Evolutionary conservation across 495 filamentous ascomycete genomes (phyloP).

Genomic region (Podospora australis): DNA sequence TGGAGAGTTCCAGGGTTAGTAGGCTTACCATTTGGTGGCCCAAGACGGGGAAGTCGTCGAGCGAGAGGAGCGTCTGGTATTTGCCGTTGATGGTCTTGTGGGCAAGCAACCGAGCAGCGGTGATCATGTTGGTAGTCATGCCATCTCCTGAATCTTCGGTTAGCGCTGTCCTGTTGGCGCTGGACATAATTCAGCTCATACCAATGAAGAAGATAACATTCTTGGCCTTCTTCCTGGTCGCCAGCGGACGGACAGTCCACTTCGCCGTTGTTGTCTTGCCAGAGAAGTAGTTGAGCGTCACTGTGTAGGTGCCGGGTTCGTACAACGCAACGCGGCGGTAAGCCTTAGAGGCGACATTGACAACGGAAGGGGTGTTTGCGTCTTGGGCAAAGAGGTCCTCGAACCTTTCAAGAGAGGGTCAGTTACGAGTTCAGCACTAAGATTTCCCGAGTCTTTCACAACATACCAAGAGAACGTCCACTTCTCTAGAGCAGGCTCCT

Average conservation of each 20-base stretch:
- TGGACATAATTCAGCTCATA: constrained; percentile 15
- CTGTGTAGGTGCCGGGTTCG: constrained; percentile 64
- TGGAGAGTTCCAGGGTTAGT: background rate
- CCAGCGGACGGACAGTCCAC: constrained; percentile 64
- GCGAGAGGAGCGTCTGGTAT: constrained; percentile 58
- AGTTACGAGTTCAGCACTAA: too few species aligned
- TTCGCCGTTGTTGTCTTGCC: constrained; percentile 56
- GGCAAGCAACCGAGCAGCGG: constrained; percentile 63
- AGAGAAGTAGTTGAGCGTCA: constrained; percentile 62
- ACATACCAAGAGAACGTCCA: constrained; percentile 71
- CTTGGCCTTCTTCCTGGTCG: constrained; percentile 60
- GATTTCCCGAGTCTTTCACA: too few species aligned
- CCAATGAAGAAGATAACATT: constrained; percentile 74
- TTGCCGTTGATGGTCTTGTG: constrained; percentile 70
- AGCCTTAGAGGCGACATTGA: constrained; percentile 64
- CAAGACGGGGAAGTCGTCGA: constrained; percentile 67
- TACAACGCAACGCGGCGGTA: constrained; percentile 62
- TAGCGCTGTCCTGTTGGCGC: too few species aligned
- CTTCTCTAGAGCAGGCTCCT: constrained; percentile 56
- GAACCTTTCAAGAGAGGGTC: too few species aligned
- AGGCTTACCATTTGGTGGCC: constrained; percentile 55
- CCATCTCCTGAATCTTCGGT: constrained; percentile 60
- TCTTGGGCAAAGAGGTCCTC: constrained; percentile 69
- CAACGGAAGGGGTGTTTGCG: constrained; percentile 53
- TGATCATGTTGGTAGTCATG: constrained; percentile 75